Conservation (phyloP, 2,329 filamentous ascomycete species). For the Elsinoe necatrix region DNA sequence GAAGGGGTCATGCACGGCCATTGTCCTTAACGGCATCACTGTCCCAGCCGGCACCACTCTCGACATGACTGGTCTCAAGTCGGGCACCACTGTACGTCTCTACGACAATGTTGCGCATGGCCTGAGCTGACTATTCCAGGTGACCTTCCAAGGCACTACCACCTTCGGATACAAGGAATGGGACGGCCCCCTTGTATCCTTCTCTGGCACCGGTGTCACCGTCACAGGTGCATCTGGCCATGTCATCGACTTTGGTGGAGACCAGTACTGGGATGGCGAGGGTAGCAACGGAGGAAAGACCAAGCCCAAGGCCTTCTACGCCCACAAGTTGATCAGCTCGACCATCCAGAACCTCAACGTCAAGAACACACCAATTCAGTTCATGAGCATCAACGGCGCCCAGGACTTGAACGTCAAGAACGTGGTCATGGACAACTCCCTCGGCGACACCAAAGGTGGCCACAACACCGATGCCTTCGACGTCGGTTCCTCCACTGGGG, state of each 20-base stretch:
- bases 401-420: constrained; percentile 39
- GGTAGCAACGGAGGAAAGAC: constrained; percentile 52
- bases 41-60: constrained; percentile 33
- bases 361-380: constrained; percentile 49
- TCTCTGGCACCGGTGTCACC: constrained; percentile 50
- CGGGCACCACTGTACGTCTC: constrained; percentile 27
- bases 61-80: constrained; percentile 29
- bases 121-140: constrained; percentile 24
- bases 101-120: not conserved
- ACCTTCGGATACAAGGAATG: constrained; percentile 59
- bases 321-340: constrained; percentile 45
- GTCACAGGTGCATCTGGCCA: constrained; percentile 46
- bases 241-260: constrained; percentile 49
- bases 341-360: constrained; percentile 44
- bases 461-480: constrained; percentile 29
- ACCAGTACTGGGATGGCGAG: constrained; percentile 53
- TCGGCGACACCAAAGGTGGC: constrained; percentile 36
- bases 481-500: constrained; percentile 21
- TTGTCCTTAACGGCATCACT: constrained; percentile 31
- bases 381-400: constrained; percentile 41
- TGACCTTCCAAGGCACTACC: constrained; percentile 59
- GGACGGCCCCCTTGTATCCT: constrained; percentile 54
- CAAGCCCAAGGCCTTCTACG: constrained; percentile 58
- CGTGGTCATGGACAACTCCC: constrained; percentile 51
- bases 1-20: constrained; percentile 28